phyloP scores from a whole-genome alignment of 352 stramenopile species.

The Pythium scleroteichum region DNA sequence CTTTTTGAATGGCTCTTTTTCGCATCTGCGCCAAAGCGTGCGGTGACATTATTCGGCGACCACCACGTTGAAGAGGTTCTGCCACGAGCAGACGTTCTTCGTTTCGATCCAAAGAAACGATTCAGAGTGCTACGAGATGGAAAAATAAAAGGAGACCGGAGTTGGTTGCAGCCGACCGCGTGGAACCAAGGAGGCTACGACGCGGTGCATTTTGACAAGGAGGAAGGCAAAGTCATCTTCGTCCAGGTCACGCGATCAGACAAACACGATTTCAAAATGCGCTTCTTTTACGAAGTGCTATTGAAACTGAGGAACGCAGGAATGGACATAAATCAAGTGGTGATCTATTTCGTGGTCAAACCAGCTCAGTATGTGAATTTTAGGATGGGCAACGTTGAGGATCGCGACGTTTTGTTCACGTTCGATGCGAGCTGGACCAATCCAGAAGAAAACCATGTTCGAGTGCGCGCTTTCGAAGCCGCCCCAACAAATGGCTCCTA shows the following conservation, averaged over 20 bases:
- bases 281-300: slow-evolving; percentile 30
- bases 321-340: slow-evolving; percentile 17
- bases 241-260: slow-evolving; percentile 29
- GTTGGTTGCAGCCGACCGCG: slow-evolving; percentile 29
- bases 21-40: slow-evolving; percentile 19
- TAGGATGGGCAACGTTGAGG: slow-evolving; percentile 18
- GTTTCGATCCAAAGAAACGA: slow-evolving; percentile 21
- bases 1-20: slow-evolving; percentile 24
- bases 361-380: slow-evolving; percentile 12
- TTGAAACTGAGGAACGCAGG: slow-evolving; percentile 19
- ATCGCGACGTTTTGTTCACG: slow-evolving; percentile 14
- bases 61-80: slow-evolving; percentile 7
- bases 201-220: slow-evolving; percentile 32
- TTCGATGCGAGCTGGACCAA: slow-evolving; percentile 11
- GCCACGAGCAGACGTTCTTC: slow-evolving; percentile 17
- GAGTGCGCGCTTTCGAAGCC: slow-evolving; percentile 15
- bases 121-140: slow-evolving; percentile 17
- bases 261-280: slow-evolving; percentile 30
- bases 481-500: no score
- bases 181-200: slow-evolving; percentile 35
- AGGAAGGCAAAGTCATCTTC: slow-evolving; percentile 29
- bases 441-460: slow-evolving; percentile 17
- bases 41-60: slow-evolving; percentile 16
- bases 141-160: slow-evolving; percentile 24
- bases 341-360: slow-evolving; percentile 22